Evolutionary conservation across 1,284 basidiomycete genomes (phyloP).

Genomic region (Mrakiaceae sp.): DNA sequence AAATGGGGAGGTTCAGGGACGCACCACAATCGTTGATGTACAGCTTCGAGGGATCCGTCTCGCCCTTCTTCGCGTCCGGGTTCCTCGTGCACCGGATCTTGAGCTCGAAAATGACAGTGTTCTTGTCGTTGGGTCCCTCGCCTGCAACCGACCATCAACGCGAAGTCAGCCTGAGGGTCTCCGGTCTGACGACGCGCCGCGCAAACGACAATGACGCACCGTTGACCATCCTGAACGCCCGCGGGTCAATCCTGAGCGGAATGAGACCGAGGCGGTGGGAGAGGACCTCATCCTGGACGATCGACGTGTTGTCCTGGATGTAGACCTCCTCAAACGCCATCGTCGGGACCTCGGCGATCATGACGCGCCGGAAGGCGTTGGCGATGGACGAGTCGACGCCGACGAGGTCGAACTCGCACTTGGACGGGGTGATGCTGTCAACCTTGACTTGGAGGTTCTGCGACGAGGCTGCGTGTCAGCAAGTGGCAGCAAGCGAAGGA

Average conservation of each 20-base stretch:
- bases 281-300: conserved; percentile 90
- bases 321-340: conserved; percentile 90
- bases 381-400: conserved; percentile 94
- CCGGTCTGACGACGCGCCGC: not conserved
- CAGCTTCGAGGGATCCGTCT: conserved; percentile 52
- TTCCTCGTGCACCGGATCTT: conserved; percentile 59
- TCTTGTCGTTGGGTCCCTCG: conserved; percentile 67
- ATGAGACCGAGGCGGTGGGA: conserved; percentile 82
- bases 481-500: too few relatives aligned
- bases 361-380: conserved; percentile 81
- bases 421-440: conserved; percentile 62
- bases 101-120: conserved; percentile 84
- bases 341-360: conserved; percentile 91
- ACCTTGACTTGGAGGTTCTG: conserved; percentile 65
- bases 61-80: conserved; percentile 40
- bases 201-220: conserved; percentile 18
- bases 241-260: conserved; percentile 78
- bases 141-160: conserved; percentile 23
- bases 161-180: not conserved
- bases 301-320: conserved; percentile 89
- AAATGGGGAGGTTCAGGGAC: not conserved
- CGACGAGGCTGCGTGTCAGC: conserved; percentile 23
- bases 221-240: conserved; percentile 37
- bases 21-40: conserved; percentile 53
- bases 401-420: conserved; percentile 88